Evolutionary conservation across 805 yeast genomes (phyloP), one percentile per base, ranked within the genome.

Genomic region (Pichia rugopelliculosa): DNA sequence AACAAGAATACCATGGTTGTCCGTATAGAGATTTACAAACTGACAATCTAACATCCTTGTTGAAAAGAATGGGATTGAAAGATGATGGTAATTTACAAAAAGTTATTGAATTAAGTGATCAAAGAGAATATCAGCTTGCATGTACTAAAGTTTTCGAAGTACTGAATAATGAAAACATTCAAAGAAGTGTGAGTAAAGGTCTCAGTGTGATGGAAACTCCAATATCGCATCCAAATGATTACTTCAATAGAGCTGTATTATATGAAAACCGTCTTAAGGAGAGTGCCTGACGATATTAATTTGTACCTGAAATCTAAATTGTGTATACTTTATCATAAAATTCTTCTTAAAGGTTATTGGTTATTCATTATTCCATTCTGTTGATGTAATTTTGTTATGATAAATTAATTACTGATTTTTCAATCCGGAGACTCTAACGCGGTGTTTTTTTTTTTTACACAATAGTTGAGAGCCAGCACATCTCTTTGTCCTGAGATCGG

Each of bases 61-160:
- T 93, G 53, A 66, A 69, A 37, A 75, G 71, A 20, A 76, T 87
- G 79, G 91, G 90, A 1, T 67, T 87, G 42, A 70, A 64, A 10
- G 87, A 84, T 49, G 74, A 78, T 38, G 61, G 67, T 13, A 59
- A 67, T 22, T 59, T 67, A 20, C 75, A 79, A 42, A 65, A 86
- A 42, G 77, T 93, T 12, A 55, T 83, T 43, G 91, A 85, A 42
- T 78, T 84, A 46, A 82, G 84, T 40, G 75, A 75, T 42, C 75
- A 76, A 46, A 79, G 82, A 27, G 87, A 86, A 53, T 90, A 78
- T 61, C 88, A 91, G 22, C 74, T 80, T 36, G 97, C 98, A 0
- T 90, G 96, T 62, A 84, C 97, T 0, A 76, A 86, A 59, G 96
- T 87, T 3, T 87, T 87, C 65, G 97, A 90, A 59, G 64, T 78